These are phyloP conservation scores for Phytopythium mirpurense DNA, from an alignment of 352 stramenopile genomes.

Conservation along the genomic window DNA sequence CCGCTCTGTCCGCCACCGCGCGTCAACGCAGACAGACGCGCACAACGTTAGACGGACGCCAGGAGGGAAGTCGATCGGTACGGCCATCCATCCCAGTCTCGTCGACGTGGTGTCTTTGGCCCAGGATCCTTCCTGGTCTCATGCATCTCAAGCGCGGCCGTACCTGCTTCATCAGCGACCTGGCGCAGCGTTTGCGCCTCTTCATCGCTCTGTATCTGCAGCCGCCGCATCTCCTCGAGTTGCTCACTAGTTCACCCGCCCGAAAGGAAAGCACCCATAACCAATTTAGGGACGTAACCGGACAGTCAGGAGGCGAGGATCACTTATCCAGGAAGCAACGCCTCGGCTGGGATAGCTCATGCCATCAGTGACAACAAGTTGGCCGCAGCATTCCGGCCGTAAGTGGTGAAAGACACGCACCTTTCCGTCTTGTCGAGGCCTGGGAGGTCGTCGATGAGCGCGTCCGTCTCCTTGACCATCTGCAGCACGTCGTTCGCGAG, in stretches of 20 bases:
- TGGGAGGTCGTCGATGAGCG: constrained; percentile 73
- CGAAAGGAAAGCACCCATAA: too few relatives aligned
- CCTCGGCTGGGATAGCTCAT: too few relatives aligned
- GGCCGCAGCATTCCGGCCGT: too few relatives aligned
- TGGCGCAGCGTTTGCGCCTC: constrained; percentile 80
- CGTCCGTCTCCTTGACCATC: constrained; percentile 76
- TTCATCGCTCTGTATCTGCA: constrained; percentile 84
- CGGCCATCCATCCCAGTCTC: too few relatives aligned
- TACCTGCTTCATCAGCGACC: constrained; percentile 77
- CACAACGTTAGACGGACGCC: neutral
- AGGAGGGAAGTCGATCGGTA: neutral
- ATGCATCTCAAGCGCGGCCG: neutral
- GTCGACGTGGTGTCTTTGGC: too few relatives aligned
- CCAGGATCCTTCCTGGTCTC: too few relatives aligned
- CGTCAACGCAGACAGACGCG: neutral
- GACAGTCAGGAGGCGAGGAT: neutral
- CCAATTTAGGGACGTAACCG: too few relatives aligned
- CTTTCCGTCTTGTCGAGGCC: constrained; percentile 78
- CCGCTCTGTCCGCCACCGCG: constrained; percentile 29
- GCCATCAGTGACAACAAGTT: too few relatives aligned
- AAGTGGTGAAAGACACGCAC: constrained; percentile 14
- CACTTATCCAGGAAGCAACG: too few relatives aligned
- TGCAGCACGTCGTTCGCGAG: constrained; percentile 73
- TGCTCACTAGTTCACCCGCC: constrained; percentile 41
- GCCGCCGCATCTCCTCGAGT: constrained; percentile 64